Conservation (phyloP, 176 grass and related monocot species). For the Ampelocalamus luodianensis region DNA sequence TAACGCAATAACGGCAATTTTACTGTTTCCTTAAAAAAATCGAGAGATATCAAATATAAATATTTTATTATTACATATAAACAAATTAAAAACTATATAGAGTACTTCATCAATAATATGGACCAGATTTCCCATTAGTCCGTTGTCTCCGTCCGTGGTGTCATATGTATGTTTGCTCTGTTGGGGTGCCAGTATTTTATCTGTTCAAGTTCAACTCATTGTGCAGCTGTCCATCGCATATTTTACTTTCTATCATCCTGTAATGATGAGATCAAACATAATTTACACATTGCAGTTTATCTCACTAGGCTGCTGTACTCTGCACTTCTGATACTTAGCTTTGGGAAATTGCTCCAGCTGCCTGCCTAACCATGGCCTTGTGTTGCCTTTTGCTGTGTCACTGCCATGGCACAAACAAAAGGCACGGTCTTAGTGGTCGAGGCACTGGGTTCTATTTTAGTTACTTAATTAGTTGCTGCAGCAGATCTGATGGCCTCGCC, state of each 20-base stretch:
- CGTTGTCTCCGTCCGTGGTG: neutral
- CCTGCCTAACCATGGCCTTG: neutral
- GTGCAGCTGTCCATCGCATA: neutral
- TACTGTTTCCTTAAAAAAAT: too few relatives aligned
- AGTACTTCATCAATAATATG: too few relatives aligned
- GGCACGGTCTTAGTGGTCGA: neutral
- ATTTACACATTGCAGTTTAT: neutral
- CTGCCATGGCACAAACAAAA: constrained; percentile 13
- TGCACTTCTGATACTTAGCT: neutral
- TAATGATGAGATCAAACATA: neutral
- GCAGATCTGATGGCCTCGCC: neutral
- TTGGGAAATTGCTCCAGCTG: neutral
- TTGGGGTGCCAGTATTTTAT: neutral
- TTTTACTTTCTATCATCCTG: neutral
- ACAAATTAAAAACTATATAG: too few relatives aligned
- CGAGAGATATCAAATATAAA: too few relatives aligned
- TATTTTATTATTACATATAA: too few relatives aligned
- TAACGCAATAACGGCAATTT: too few relatives aligned
- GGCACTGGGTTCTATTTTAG: constrained; percentile 13
- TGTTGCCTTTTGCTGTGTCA: neutral
- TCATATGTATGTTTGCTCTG: neutral
- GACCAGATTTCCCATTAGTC: too few relatives aligned
- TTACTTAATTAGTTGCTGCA: neutral
- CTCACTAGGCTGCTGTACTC: neutral
- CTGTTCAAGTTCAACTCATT: neutral